Base-by-base conservation (phyloP, 1,284 basidiomycete species). In the Cryptococcus deneoformans region DNA sequence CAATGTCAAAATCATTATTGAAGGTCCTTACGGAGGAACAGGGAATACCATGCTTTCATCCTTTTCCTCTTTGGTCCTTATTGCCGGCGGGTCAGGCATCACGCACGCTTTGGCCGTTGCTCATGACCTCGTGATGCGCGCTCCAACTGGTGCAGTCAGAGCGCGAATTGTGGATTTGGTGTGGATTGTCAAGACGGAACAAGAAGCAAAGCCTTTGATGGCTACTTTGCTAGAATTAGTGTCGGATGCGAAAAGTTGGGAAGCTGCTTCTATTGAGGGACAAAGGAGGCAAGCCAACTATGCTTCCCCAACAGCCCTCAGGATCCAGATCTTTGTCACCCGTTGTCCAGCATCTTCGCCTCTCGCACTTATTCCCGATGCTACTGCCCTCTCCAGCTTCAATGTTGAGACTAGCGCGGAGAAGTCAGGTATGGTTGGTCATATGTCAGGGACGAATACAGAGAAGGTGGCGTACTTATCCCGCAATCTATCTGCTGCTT, bases 71-170 rank as follows among this genome's bases (percentile, higher is more conserved):
- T 56, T 75, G 16, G 42, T 75, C 48, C 66, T 77, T 11, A 53
- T 74, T 9, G 70, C 73, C 14, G 77, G 73, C 12, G 77, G 77
- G 2, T 72, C 70, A 1, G 77, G 76, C 14, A 73, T 77, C 63
- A 64, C 71, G 3, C 67, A 73, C 52, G 60, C 71, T 6, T 62
- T 76, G n/a, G 58, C 64, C 8, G 40, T 75, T 7, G 73, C 72
- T 1, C 65, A 71, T 42, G 71, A 76, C 53, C 63, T 77, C 8
- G 59, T 76, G 29, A 56, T 53, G 5, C 61, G 64, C 24, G 63
- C 73, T 16, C 69, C 70, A 0, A 63, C 67, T 6, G 72, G 72
- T 39, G 62, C 61, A 20, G 73, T 77, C 14, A 64, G 69, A 8
- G 65, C 73, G 5, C 61, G 70, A 24, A 66, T 67, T 1, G 56